A percentile compares a stretch with the other conserved stretches of the same genome.
phyloP scores from a whole-genome alignment of 805 yeast species.

The Saturnispora sanitii region DNA sequence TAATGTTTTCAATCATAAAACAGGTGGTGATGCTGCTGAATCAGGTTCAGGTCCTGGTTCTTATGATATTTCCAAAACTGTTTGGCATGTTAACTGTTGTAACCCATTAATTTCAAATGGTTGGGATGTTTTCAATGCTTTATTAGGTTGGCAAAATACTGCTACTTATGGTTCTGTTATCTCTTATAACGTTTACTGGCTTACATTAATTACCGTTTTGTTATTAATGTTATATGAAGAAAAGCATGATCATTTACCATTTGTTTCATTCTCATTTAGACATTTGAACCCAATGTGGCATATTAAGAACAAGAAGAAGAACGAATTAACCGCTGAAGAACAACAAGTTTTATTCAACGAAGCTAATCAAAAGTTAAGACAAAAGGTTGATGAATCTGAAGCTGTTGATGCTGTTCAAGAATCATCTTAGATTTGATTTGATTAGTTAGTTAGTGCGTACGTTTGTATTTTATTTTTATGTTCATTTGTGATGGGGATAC shows the following conservation, averaged over 20 bases:
- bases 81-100: constrained; percentile 97
- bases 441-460: no score
- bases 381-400: no score
- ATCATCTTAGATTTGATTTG: no score
- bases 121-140: constrained; percentile 94
- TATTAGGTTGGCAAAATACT: constrained; percentile 95
- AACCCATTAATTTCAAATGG: constrained; percentile 87
- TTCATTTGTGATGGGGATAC: no score
- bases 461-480: no score
- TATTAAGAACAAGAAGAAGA: constrained; percentile 57
- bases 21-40: constrained; percentile 96
- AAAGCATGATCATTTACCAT: constrained; percentile 72
- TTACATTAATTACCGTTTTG: constrained; percentile 47
- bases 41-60: constrained; percentile 93
- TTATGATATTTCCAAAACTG: constrained; percentile 66
- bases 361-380: no score
- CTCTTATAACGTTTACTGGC: constrained; percentile 85
- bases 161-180: constrained; percentile 90
- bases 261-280: constrained; percentile 36
- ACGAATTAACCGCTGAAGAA: constrained; percentile 44
- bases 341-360: constrained; percentile 40
- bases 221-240: constrained; percentile 71
- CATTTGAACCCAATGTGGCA: constrained; percentile 65
- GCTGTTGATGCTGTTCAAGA: no score
- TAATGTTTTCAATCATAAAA: constrained; percentile 47